Evolutionary conservation across 441 rosid species (phyloP).

Genomic region (Brassica balearica): DNA sequence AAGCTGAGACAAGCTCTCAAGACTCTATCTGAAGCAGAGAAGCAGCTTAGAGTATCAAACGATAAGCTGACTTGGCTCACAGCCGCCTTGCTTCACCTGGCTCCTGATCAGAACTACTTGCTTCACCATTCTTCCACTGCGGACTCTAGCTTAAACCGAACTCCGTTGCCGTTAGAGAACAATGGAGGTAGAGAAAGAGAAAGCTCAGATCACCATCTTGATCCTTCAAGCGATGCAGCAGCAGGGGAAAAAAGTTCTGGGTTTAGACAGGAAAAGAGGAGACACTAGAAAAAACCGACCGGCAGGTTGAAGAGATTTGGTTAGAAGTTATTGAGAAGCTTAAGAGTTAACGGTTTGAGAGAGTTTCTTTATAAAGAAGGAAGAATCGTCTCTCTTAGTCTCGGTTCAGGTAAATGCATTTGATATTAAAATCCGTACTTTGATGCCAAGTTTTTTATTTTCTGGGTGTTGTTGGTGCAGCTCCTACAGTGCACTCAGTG

Average conservation of each 20-base stretch:
- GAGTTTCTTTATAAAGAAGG: conserved; percentile 93
- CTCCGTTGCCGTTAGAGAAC: conserved; percentile 56
- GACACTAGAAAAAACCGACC: conserved; percentile 43
- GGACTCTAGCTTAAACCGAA: conserved; percentile 74
- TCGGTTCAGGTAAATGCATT: conserved; percentile 75
- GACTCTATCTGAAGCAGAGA: conserved; percentile 97
- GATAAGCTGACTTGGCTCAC: conserved; percentile 97
- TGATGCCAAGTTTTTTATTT: conserved; percentile 8
- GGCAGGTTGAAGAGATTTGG: conserved; percentile 83
- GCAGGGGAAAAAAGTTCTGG: conserved; percentile 53
- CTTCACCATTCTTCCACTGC: conserved; percentile 73
- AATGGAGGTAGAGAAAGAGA: conserved; percentile 51
- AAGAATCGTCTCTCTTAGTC: conserved; percentile 76
- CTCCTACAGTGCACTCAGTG: conserved; percentile 86
- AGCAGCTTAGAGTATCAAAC: conserved; percentile 84
- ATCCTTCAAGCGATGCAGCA: conserved; percentile 53
- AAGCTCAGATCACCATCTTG: conserved; percentile 46
- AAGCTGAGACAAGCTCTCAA: conserved; percentile 94
- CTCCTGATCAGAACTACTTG: conserved; percentile 92
- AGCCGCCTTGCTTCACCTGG: conserved; percentile 95
- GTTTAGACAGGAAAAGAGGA: conserved; percentile 37
- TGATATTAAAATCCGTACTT: background rate
- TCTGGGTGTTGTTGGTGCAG: conserved; percentile 53
- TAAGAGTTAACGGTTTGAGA: conserved; percentile 53
- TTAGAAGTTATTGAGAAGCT: conserved; percentile 77